Percentiles rank a stretch among this genome's conserved stretches.
Conservation (phyloP, 139 green algal species). For the Eudorina sp. region DNA sequence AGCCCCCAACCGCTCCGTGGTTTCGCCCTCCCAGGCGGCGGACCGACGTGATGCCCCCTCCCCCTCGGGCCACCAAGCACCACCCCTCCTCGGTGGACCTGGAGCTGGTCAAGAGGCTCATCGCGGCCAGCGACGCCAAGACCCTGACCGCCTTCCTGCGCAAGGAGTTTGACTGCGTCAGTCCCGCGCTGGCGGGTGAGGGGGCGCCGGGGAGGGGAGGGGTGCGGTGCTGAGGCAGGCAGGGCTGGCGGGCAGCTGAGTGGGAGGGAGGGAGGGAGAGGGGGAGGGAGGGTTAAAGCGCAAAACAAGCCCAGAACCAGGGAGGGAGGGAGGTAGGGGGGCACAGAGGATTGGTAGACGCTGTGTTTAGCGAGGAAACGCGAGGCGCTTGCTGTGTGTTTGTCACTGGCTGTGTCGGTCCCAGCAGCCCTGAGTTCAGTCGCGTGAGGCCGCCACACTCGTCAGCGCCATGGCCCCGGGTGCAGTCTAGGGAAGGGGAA, state of each 20-base stretch:
- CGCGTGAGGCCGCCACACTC: too few species aligned
- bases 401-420: too few species aligned
- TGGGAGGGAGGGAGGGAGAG: not conserved
- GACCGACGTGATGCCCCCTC: conserved; percentile 90
- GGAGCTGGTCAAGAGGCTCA: conserved; percentile 92
- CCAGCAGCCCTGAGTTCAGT: too few species aligned
- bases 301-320: too few species aligned
- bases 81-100: conserved; percentile 93
- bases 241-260: not conserved
- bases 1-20: too few species aligned
- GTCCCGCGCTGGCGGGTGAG: conserved; percentile 58
- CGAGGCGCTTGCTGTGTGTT: too few species aligned
- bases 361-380: too few species aligned
- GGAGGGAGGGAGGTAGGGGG: too few species aligned
- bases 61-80: conserved; percentile 75
- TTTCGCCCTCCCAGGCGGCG: conserved; percentile 72
- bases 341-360: too few species aligned
- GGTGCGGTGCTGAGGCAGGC: not conserved
- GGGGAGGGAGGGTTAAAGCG: too few species aligned
- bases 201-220: not conserved
- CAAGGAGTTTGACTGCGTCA: conserved; percentile 90
- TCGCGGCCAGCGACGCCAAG: conserved; percentile 61
- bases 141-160: conserved; percentile 84
- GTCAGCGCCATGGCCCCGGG: too few species aligned
- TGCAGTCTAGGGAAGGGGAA: not conserved